Percentiles rank a stretch among this genome's conserved stretches.
Evolutionary conservation across 2,329 filamentous ascomycete genomes (phyloP).

Genomic region (Alternaria solani): DNA sequence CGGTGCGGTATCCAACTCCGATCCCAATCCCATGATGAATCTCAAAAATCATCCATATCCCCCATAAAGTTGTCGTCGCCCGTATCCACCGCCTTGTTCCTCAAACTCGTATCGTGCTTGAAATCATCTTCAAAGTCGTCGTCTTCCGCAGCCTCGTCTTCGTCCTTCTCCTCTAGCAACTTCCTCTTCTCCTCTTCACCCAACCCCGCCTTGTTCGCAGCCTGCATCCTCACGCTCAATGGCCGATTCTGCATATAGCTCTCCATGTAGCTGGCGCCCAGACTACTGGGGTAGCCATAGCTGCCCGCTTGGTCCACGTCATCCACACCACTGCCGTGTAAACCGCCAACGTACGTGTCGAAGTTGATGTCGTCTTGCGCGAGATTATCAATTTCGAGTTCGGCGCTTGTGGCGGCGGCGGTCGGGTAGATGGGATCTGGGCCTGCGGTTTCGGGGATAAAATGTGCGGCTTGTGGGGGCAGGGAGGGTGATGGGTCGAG

Average conservation of each 20-base stretch:
- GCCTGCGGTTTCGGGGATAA: constrained; percentile 28
- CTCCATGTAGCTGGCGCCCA: constrained; percentile 50
- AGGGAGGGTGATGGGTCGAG: constrained; percentile 36
- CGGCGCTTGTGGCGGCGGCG: constrained; percentile 10
- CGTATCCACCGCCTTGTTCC: background rate
- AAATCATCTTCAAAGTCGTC: background rate
- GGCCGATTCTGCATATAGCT: constrained; percentile 49
- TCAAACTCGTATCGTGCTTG: background rate
- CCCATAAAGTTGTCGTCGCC: constrained; percentile 32
- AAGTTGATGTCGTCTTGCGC: constrained; percentile 33
- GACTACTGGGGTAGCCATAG: constrained; percentile 45
- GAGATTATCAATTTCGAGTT: constrained; percentile 21
- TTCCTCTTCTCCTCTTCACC: constrained; percentile 33
- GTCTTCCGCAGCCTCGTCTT: constrained; percentile 14
- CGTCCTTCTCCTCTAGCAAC: constrained; percentile 20
- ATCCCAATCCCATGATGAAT: background rate
- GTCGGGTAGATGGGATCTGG: constrained; percentile 33
- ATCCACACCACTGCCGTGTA: constrained; percentile 44
- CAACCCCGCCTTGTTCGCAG: constrained; percentile 42
- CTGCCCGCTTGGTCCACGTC: constrained; percentile 46
- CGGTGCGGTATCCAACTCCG: background rate
- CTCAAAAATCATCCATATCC: constrained; percentile 46
- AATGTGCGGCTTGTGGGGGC: constrained; percentile 9
- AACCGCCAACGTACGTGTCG: constrained; percentile 48
- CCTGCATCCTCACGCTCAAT: constrained; percentile 47